A percentile compares a stretch with the other conserved stretches of the same genome.
Evolutionary conservation across 441 rosid species (phyloP).

Genomic region (Flueggea neowawraea): DNA sequence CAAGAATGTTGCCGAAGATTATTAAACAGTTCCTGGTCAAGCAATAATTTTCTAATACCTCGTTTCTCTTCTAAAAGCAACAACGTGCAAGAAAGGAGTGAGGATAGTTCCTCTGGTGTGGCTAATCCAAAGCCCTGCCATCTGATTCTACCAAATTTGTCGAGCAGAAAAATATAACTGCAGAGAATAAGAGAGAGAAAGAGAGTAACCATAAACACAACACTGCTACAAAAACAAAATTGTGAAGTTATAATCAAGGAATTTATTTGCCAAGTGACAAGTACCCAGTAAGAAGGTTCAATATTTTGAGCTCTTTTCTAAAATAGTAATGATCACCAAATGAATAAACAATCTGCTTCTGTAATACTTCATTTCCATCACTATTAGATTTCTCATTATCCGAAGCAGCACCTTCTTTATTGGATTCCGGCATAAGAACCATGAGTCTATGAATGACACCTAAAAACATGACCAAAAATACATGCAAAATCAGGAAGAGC

Average conservation of each 20-base stretch:
- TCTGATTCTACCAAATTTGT: no score
- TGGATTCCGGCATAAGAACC: conserved; percentile 60
- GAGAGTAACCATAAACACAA: no score
- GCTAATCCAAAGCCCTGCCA: no score
- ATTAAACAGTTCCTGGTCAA: not conserved
- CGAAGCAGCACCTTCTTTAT: conserved; percentile 65
- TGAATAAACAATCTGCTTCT: conserved; percentile 58
- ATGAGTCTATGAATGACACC: conserved; percentile 81
- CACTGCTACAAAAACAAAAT: no score
- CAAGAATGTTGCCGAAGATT: not conserved
- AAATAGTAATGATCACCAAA: no score
- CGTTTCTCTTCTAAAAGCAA: conserved; percentile 60
- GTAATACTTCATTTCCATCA: conserved; percentile 37
- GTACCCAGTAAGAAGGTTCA: no score
- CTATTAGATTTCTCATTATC: conserved; percentile 48
- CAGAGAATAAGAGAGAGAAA: no score
- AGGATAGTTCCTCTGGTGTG: conserved; percentile 62
- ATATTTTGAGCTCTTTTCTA: no score
- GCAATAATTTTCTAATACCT: conserved; percentile 31
- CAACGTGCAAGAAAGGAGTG: conserved; percentile 71
- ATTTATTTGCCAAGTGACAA: no score
- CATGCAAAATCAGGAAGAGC: no score
- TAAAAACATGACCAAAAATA: conserved; percentile 12
- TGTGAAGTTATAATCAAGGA: no score
- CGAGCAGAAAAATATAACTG: no score